Evolutionary conservation across 768 basidiomycete genomes (phyloP).

Genomic region (Calocybe indica): DNA sequence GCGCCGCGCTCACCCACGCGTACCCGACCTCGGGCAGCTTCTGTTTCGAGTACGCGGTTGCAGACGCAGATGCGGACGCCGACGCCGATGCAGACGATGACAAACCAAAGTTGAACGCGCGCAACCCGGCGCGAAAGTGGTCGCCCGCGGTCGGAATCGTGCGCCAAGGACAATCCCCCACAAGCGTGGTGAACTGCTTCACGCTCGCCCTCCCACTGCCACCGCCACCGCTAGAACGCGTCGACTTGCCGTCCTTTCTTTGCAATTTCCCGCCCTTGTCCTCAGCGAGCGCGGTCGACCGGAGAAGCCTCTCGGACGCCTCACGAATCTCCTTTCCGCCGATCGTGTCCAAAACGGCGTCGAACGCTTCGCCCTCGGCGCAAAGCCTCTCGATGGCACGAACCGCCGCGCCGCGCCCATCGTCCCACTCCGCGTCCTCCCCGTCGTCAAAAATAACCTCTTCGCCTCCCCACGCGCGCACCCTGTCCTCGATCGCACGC

Average conservation of each 20-base stretch:
- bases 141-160: slow-evolving; percentile 67
- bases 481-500: slow-evolving; percentile 41
- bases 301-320: slow-evolving; percentile 59
- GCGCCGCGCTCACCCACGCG: slow-evolving; percentile 75
- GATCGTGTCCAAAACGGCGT: slow-evolving; percentile 77
- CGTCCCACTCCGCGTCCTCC: slow-evolving; percentile 24
- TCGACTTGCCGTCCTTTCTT: slow-evolving; percentile 4
- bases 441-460: slow-evolving; percentile 71
- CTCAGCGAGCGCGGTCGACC: slow-evolving; percentile 15
- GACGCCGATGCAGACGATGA: slow-evolving; percentile 12
- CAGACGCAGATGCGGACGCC: slow-evolving; percentile 2
- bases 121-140: slow-evolving; percentile 67
- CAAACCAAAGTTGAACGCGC: slow-evolving; percentile 42
- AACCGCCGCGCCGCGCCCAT: slow-evolving; percentile 40
- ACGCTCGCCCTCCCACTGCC: slow-evolving; percentile 9
- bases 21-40: slow-evolving; percentile 51
- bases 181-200: slow-evolving; percentile 72
- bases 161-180: slow-evolving; percentile 63
- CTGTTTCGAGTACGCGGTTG: slow-evolving; percentile 16
- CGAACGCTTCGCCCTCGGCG: slow-evolving; percentile 57
- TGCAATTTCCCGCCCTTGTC: slow-evolving; percentile 16
- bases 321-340: slow-evolving; percentile 81
- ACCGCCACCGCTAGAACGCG: no score
- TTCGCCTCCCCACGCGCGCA: slow-evolving; percentile 68
- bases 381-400: slow-evolving; percentile 46